Conservation (phyloP, 2,329 filamentous ascomycete species). For the Acrodontium crateriforme region DNA sequence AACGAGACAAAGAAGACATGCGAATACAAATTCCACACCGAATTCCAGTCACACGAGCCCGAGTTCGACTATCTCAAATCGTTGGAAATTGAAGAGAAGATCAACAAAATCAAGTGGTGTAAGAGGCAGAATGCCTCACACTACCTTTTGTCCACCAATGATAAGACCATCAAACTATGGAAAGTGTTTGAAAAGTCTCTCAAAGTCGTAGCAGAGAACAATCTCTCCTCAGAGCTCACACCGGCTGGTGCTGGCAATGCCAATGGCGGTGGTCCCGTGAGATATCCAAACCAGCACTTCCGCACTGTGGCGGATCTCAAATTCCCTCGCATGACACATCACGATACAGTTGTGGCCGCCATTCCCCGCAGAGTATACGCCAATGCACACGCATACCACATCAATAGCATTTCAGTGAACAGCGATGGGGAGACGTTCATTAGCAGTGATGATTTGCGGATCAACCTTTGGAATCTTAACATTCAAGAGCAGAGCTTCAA, state of each 20-base stretch:
- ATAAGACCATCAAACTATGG: slow-evolving; percentile 99
- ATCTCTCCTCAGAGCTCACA: slow-evolving; percentile 86
- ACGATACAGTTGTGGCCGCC: slow-evolving; percentile 94
- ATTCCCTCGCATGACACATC: slow-evolving; percentile 88
- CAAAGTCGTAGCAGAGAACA: slow-evolving; percentile 98
- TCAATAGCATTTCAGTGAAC: slow-evolving; percentile 99
- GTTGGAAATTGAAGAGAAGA: slow-evolving; percentile 98
- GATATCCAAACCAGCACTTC: slow-evolving; percentile 62
- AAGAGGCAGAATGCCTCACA: slow-evolving; percentile 95
- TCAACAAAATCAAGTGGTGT: slow-evolving; percentile 99
- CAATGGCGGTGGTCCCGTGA: slow-evolving; percentile 64
- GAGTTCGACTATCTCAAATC: slow-evolving; percentile 99
- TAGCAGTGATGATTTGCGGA: slow-evolving; percentile 91
- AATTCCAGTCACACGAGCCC: slow-evolving; percentile 98
- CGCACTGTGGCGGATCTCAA: slow-evolving; percentile 72
- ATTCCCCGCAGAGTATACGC: slow-evolving; percentile 93
- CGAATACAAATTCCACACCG: slow-evolving; percentile 99
- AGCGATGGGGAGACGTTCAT: slow-evolving; percentile 99
- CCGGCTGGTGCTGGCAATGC: slow-evolving; percentile 48
- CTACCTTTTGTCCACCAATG: slow-evolving; percentile 94
- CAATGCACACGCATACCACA: slow-evolving; percentile 97
- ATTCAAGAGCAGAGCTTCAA: slow-evolving; percentile 99
- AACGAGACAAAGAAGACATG: slow-evolving; percentile 99
- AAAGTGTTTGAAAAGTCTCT: slow-evolving; percentile 99
- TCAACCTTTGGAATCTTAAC: slow-evolving; percentile 98